Base-by-base conservation (phyloP, 2,329 filamentous ascomycete species). In the Phialemoniopsis sp. region DNA sequence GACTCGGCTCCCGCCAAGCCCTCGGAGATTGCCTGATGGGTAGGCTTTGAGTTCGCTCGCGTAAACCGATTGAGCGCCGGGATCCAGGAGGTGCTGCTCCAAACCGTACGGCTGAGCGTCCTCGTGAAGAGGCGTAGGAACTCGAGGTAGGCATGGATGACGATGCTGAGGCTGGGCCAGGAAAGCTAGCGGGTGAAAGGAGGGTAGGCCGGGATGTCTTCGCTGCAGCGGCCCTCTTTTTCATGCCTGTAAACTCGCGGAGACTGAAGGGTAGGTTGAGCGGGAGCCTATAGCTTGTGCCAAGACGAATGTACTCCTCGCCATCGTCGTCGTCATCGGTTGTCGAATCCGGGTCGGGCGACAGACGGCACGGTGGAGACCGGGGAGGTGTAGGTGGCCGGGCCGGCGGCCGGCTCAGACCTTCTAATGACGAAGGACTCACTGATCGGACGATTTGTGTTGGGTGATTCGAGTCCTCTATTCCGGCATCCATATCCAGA, bases 1-100 rank as follows among this genome's bases (percentile, higher is more conserved):
- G 74, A 50, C 75, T 79, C 7, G 76, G 76, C 57, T 76, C 69
- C 29, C 74, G 63, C 76, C 76, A 80, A 2, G 76, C 64, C 40
- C 66, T 64, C 9, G 64, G 66, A 8, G 70, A 67, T 32, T 67
- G 62, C 15, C 64, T 43, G 6, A 10, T 26, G 21, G 21, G 21
- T 26, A 26, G 21, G 10, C 21, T 26, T 26, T 26, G 21, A 26
- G 21, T 26, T 10, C 21, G 21, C 21, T 26, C 21, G 21, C 21
- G 21, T 6, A 26, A 10, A 6, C 21, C 21, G 10, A 26, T 10
- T 26, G 21, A 26, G 10, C 21, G 21, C 6, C 21, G 21, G 21
- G 21, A 26, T 26, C 21, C 21, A 26, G 21, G 21, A 26, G 21
- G 21, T 10, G 6, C 21, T 26, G 21, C 6, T 26, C 21, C 21